Evolutionary conservation across 2,329 filamentous ascomycete genomes (phyloP).

Genomic region (Colletotrichum sp.): DNA sequence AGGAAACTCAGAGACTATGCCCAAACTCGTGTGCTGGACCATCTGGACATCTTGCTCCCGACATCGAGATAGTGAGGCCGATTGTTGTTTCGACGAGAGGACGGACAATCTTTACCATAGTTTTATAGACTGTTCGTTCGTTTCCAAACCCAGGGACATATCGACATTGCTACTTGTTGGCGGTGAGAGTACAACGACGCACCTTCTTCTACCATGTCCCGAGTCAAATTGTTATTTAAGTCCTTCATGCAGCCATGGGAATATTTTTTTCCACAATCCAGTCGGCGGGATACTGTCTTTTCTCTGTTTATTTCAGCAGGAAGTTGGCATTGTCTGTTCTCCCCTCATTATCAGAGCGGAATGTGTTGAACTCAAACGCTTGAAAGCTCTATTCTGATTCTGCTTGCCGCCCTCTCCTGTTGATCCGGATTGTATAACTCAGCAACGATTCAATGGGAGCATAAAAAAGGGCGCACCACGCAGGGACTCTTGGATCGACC

Average conservation of each 20-base stretch:
- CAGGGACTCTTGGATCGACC: not conserved
- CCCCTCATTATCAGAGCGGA: not conserved
- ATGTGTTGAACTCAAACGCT: not conserved
- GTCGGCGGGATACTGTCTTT: no score
- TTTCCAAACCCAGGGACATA: not conserved
- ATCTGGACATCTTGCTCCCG: not conserved
- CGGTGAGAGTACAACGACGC: not conserved
- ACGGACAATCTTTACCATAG: not conserved
- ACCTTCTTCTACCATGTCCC: not conserved
- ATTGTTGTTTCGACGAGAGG: not conserved
- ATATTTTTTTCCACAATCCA: not conserved
- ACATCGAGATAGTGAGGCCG: not conserved
- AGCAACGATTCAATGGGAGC: not conserved
- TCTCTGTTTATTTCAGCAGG: not conserved
- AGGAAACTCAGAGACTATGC: not conserved
- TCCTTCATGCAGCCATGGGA: not conserved
- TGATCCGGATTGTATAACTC: accelerated
- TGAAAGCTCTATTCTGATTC: not conserved
- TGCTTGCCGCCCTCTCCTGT: not conserved
- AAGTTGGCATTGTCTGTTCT: not conserved
- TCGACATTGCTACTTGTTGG: not conserved
- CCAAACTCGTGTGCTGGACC: not conserved
- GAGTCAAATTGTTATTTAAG: not conserved
- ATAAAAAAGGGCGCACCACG: accelerated
- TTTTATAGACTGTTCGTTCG: not conserved